Conservation (phyloP, 176 grass and related monocot species). For the Panicum miliaceum region DNA sequence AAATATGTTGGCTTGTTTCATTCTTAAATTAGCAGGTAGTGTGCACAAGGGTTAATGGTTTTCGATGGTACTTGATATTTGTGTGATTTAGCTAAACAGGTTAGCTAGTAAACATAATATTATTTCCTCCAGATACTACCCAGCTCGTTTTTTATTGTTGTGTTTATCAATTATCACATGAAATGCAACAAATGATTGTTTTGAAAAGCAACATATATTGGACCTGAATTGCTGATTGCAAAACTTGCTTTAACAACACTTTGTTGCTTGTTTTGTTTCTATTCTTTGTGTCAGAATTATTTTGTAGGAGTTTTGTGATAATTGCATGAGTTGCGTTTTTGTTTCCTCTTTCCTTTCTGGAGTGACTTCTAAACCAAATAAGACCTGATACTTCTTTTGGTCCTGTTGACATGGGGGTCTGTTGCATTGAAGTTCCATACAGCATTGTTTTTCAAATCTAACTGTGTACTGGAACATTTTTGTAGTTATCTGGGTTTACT, state of each 20-base stretch:
- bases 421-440: background rate
- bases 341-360: background rate
- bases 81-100: background rate
- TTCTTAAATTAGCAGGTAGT: background rate
- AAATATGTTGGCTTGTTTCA: background rate
- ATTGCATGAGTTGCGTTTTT: background rate
- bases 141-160: background rate
- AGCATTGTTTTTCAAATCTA: background rate
- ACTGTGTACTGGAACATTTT: background rate
- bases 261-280: background rate
- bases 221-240: background rate
- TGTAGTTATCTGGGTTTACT: background rate
- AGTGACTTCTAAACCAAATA: background rate
- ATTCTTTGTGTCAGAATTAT: slow-evolving; percentile 19
- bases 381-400: slow-evolving; percentile 11
- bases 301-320: background rate
- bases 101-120: background rate
- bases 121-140: no score
- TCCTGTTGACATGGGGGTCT: background rate
- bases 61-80: background rate
- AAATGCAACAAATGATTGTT: background rate
- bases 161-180: background rate
- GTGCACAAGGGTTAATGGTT: background rate
- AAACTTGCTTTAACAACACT: background rate
- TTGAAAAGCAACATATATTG: background rate